Evolutionary conservation across 1,284 basidiomycete genomes (phyloP).

Genomic region (Rhizoctonia solani): DNA sequence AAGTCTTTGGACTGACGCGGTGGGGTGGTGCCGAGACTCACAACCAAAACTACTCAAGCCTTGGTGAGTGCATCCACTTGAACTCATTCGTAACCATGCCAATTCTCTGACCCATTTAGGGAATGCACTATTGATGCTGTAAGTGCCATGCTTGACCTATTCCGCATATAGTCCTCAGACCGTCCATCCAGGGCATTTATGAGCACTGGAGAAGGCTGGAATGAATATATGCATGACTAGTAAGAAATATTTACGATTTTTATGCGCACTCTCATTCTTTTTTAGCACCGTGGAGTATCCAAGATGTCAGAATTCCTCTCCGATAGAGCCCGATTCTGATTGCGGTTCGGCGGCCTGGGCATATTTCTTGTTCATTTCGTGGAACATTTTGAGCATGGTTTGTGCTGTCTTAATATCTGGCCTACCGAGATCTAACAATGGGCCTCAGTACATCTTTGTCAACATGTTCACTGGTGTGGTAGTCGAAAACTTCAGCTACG

Average conservation of each 20-base stretch:
- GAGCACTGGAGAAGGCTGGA: conserved; percentile 89
- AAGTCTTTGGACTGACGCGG: conserved; percentile 92
- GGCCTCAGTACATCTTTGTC: conserved; percentile 82
- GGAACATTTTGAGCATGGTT: conserved; percentile 97
- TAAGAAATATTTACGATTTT: conserved; percentile 48
- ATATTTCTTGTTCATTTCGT: conserved; percentile 88
- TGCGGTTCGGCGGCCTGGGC: conserved; percentile 90
- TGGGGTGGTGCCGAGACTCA: conserved; percentile 75
- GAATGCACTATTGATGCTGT: conserved; percentile 41
- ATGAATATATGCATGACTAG: conserved; percentile 95
- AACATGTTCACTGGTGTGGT: conserved; percentile 97
- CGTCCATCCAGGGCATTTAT: conserved; percentile 55
- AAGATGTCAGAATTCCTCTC: conserved; percentile 72
- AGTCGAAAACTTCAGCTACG: conserved; percentile 96
- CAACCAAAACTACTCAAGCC: conserved; percentile 80
- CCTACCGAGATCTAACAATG: conserved; percentile 7
- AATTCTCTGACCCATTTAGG: conserved; percentile 50
- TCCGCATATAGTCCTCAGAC: background rate
- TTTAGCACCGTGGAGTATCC: conserved; percentile 75
- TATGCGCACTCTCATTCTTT: conserved; percentile 27
- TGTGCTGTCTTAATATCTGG: conserved; percentile 43
- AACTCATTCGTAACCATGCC: no score
- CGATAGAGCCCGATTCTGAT: conserved; percentile 66
- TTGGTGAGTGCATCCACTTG: conserved; percentile 86
- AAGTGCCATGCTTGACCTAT: background rate